Conservation (phyloP, 768 basidiomycete species). For the Tulasnella sp. region DNA sequence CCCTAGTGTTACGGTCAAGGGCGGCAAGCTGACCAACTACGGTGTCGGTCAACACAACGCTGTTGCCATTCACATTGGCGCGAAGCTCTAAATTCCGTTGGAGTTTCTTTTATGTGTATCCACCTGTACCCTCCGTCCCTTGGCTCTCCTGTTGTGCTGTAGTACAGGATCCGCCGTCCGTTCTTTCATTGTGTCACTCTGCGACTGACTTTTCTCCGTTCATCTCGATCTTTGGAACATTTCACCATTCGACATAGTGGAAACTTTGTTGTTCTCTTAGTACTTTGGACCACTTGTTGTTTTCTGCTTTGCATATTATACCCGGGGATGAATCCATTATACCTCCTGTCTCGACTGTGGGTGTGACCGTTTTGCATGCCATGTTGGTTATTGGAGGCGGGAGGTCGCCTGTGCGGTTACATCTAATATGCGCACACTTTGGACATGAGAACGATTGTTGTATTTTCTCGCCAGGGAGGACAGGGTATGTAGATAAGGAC, state of each 20-base stretch:
- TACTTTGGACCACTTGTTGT: not conserved
- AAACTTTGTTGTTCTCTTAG: not conserved
- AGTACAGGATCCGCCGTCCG: not conserved
- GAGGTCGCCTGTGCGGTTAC: too few relatives aligned
- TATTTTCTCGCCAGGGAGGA: not conserved
- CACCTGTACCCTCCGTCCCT: not conserved
- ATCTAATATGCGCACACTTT: not conserved
- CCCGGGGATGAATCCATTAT: not conserved
- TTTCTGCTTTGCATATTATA: not conserved
- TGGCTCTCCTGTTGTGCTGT: not conserved
- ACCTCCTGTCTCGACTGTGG: not conserved
- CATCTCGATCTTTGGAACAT: not conserved
- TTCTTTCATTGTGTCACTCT: too few relatives aligned
- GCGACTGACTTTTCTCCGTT: not conserved
- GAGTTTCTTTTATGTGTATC: not conserved
- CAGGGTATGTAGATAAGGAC: not conserved
- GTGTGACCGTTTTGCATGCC: not conserved
- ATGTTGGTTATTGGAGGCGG: not conserved
- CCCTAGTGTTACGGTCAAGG: constrained; percentile 46
- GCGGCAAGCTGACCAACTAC: constrained; percentile 44
- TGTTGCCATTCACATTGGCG: constrained; percentile 31
- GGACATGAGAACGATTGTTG: not conserved
- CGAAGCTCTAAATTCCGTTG: constrained; percentile 1
- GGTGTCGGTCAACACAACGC: constrained; percentile 51
- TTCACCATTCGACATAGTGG: not conserved